phyloP scores from a whole-genome alignment of 2,329 filamentous ascomycete species.

The Ceratocystiopsis sp. region DNA sequence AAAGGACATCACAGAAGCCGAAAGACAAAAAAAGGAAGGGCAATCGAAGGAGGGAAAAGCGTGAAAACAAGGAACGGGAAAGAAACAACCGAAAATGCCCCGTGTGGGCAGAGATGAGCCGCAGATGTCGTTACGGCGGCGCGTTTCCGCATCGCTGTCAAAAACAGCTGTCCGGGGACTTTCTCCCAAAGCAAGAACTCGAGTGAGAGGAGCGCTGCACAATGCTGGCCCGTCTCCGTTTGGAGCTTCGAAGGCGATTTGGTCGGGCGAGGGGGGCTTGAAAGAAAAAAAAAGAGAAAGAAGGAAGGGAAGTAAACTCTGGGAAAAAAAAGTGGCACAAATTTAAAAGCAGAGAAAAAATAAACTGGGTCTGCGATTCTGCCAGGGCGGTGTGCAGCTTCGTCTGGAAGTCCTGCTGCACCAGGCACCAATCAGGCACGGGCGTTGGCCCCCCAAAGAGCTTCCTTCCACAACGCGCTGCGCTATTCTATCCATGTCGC shows the following conservation, averaged over 20 bases:
- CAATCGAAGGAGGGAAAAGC: constrained; percentile 27
- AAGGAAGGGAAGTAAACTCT: background rate
- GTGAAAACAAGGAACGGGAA: background rate
- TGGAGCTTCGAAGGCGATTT: constrained; percentile 99
- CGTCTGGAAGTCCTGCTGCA: background rate
- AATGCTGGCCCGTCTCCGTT: constrained; percentile 47
- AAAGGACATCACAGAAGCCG: background rate
- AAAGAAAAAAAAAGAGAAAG: constrained; percentile 20
- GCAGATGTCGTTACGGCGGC: constrained; percentile 98
- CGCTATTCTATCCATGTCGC: too few species aligned
- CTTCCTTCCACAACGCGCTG: too few species aligned
- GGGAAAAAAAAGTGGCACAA: background rate
- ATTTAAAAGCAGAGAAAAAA: constrained; percentile 5
- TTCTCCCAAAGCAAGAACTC: constrained; percentile 82
- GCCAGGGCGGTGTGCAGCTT: constrained; percentile 5
- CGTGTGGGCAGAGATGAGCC: constrained; percentile 54
- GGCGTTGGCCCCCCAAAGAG: too few species aligned
- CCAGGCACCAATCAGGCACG: background rate
- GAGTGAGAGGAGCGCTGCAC: constrained; percentile 14
- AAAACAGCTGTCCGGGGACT: constrained; percentile 80
- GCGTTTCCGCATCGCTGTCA: constrained; percentile 71
- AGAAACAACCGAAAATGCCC: background rate
- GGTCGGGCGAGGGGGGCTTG: constrained; percentile 77
- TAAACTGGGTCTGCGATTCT: constrained; percentile 3
- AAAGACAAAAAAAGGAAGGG: constrained; percentile 13